Evolutionary conservation across 164 flowering plant species (phyloP).

Genomic region (Vitis vinifera): DNA sequence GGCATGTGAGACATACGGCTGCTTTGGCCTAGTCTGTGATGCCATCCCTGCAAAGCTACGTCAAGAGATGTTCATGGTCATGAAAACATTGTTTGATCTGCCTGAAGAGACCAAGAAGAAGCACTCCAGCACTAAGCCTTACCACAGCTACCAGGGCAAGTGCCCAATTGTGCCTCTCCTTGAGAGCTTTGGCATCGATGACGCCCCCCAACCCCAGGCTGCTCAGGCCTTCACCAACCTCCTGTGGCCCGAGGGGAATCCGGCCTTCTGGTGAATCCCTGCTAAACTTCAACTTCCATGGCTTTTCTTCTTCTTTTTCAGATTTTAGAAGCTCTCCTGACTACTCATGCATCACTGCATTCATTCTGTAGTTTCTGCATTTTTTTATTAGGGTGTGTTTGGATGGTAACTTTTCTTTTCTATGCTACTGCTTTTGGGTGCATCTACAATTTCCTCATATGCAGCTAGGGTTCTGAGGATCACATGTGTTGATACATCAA

Average conservation of each 20-base stretch:
- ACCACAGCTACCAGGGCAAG: conserved; percentile 39
- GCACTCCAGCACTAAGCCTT: conserved; percentile 37
- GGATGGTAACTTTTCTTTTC: too few relatives aligned
- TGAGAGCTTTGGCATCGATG: conserved; percentile 53
- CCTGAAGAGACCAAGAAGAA: conserved; percentile 49
- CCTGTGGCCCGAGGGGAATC: conserved; percentile 64
- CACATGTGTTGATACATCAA: too few relatives aligned
- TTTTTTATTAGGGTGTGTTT: too few relatives aligned
- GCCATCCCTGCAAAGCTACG: conserved; percentile 18
- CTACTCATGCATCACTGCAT: too few relatives aligned
- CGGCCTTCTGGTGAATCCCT: conserved; percentile 39
- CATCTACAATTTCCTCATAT: too few relatives aligned
- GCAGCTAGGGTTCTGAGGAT: too few relatives aligned
- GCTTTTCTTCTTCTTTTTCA: too few relatives aligned
- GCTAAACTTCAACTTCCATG: background rate
- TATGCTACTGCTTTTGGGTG: too few relatives aligned
- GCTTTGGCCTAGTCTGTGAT: conserved; percentile 34
- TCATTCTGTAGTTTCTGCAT: too few relatives aligned
- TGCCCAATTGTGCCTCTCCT: conserved; percentile 32
- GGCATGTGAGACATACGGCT: conserved; percentile 53
- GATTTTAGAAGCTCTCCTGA: too few relatives aligned
- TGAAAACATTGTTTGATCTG: conserved; percentile 49
- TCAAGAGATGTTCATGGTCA: conserved; percentile 29
- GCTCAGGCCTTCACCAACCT: conserved; percentile 42
- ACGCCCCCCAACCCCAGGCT: conserved; percentile 17